Conservation (phyloP, 1,139 yeast species). For the Hyphopichia buzzinii region DNA sequence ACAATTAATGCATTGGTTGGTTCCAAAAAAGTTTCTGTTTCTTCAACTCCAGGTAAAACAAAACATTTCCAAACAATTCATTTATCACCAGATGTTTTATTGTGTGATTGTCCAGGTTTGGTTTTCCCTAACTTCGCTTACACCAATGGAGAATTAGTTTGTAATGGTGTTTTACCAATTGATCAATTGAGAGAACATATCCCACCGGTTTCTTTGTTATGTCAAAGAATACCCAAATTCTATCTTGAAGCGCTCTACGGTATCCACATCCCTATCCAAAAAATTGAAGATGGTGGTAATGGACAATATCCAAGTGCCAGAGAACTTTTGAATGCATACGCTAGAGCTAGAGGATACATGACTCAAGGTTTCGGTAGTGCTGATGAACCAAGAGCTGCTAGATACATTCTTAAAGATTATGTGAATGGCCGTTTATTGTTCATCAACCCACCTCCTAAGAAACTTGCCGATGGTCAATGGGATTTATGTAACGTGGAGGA, state of each 20-base stretch:
- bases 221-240: slow-evolving; percentile 85
- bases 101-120: slow-evolving; percentile 99
- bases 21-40: slow-evolving; percentile 93
- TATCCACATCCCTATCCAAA: slow-evolving; percentile 75
- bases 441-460: slow-evolving; percentile 83
- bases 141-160: slow-evolving; percentile 93
- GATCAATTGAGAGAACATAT: slow-evolving; percentile 93
- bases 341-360: slow-evolving; percentile 96
- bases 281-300: slow-evolving; percentile 82
- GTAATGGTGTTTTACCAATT: slow-evolving; percentile 96
- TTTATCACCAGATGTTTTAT: slow-evolving; percentile 74
- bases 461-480: slow-evolving; percentile 38
- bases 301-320: slow-evolving; percentile 82
- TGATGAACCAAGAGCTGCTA: slow-evolving; percentile 92
- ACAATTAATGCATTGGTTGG: slow-evolving; percentile 96
- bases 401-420: slow-evolving; percentile 90
- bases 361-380: slow-evolving; percentile 97
- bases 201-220: slow-evolving; percentile 86
- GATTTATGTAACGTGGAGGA: slow-evolving; percentile 44
- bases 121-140: slow-evolving; percentile 98
- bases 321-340: slow-evolving; percentile 87
- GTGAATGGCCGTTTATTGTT: slow-evolving; percentile 87
- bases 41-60: slow-evolving; percentile 98
- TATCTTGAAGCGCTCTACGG: slow-evolving; percentile 92
- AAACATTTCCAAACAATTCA: slow-evolving; percentile 97